Conservation (phyloP, 2,329 filamentous ascomycete genomes). For the Aspergillus japonicus region DNA sequence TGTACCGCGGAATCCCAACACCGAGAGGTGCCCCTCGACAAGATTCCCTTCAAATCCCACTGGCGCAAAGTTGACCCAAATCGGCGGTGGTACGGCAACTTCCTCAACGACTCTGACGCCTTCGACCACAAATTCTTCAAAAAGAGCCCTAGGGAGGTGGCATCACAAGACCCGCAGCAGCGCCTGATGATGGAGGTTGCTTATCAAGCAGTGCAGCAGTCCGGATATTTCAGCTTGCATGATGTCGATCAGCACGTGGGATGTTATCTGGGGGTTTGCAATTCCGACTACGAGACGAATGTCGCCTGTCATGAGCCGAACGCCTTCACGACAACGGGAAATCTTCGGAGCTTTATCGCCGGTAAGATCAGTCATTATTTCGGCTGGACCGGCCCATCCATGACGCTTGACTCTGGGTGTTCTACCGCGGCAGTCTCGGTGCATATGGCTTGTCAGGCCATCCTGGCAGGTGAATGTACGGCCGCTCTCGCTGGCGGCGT, state of each 20-base stretch:
- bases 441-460: constrained; percentile 24
- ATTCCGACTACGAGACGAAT: constrained; percentile 30
- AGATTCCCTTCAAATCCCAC: too few species aligned
- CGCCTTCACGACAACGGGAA: constrained; percentile 27
- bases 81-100: constrained; percentile 5
- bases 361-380: constrained; percentile 46
- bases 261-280: constrained; percentile 28
- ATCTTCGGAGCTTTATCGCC: constrained; percentile 16
- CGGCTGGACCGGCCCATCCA: neutral
- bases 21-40: too few species aligned
- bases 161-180: constrained; percentile 32
- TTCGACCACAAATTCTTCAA: constrained; percentile 35
- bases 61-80: neutral
- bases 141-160: constrained; percentile 24
- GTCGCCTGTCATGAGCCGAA: constrained; percentile 27
- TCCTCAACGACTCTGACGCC: neutral
- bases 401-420: constrained; percentile 45
- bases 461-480: constrained; percentile 25
- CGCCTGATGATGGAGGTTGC: constrained; percentile 28
- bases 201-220: constrained; percentile 33
- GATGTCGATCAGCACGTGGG: constrained; percentile 22
- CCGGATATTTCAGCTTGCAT: constrained; percentile 26
- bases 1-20: neutral
- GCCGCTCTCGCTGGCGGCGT: constrained; percentile 38
- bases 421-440: constrained; percentile 42